Conservation (phyloP, 2,329 filamentous ascomycete genomes). For the Diaporthe nobilis region DNA sequence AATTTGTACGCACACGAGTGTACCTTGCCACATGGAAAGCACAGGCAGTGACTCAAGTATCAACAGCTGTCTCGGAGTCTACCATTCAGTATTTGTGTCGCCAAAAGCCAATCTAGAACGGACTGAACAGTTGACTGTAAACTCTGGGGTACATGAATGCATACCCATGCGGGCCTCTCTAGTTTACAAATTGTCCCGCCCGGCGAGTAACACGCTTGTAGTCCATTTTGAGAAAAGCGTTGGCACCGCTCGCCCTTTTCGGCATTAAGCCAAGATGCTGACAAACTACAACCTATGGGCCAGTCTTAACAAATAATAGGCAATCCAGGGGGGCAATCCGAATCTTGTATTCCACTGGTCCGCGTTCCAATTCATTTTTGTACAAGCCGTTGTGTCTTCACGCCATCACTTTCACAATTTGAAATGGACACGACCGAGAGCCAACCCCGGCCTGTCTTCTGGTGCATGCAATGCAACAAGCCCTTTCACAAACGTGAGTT, state of each 20-base stretch:
- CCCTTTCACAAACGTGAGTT: conserved; percentile 1
- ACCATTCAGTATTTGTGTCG: neutral
- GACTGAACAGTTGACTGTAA: neutral
- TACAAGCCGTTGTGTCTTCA: neutral
- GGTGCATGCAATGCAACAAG: neutral
- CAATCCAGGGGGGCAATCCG: neutral
- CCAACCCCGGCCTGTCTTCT: neutral
- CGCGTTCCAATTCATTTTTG: neutral
- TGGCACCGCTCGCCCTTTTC: neutral
- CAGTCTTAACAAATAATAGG: neutral
- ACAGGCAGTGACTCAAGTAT: neutral
- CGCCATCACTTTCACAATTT: neutral
- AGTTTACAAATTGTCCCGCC: conserved; percentile 19
- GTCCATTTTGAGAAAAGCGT: neutral
- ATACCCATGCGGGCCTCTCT: neutral
- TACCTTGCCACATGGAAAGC: too few relatives aligned
- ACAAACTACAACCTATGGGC: neutral
- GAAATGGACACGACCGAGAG: neutral
- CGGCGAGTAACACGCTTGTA: neutral
- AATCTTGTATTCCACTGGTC: neutral
- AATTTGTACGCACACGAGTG: neutral
- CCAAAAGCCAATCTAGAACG: neutral
- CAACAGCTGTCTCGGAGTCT: neutral
- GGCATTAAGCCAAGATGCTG: neutral
- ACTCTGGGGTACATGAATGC: neutral